These are phyloP conservation scores for Cyclotella choctawhatcheeana DNA, from an alignment of 108 stramenopile species.

Conservation along the genomic window DNA sequence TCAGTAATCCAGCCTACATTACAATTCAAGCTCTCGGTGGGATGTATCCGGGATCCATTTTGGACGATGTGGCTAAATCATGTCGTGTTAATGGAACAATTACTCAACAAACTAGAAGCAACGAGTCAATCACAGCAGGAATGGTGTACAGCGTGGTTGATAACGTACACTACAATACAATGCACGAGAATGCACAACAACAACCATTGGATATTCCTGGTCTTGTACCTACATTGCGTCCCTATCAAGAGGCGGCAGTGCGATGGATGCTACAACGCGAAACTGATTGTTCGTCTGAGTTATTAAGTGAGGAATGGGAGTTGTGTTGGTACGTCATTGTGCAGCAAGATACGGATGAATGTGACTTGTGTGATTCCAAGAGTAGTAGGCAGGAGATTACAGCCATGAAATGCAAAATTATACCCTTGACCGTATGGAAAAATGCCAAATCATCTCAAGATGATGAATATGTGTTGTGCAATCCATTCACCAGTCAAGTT, in stretches of 20 bases:
- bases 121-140: conserved; percentile 44
- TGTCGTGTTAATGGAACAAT: not conserved
- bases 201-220: conserved; percentile 43
- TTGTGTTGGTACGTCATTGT: conserved; percentile 56
- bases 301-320: conserved; percentile 56
- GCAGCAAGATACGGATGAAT: too few species aligned
- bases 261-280: conserved; percentile 81
- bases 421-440: conserved; percentile 33
- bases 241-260: conserved; percentile 73
- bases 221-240: conserved; percentile 66
- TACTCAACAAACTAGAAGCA: not conserved
- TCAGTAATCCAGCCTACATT: conserved; percentile 12
- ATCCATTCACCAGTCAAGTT: conserved; percentile 62
- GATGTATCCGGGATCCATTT: conserved; percentile 21
- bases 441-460: conserved; percentile 25
- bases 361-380: too few species aligned
- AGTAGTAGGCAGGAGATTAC: too few species aligned
- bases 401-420: conserved; percentile 2
- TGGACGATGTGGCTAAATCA: conserved; percentile 31
- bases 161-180: conserved; percentile 37
- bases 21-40: conserved; percentile 21
- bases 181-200: conserved; percentile 1
- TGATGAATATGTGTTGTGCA: conserved; percentile 37
- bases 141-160: conserved; percentile 60
- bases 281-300: not conserved